Conservation (phyloP, 352 stramenopile genomes). For the Globisporangium splendens region DNA sequence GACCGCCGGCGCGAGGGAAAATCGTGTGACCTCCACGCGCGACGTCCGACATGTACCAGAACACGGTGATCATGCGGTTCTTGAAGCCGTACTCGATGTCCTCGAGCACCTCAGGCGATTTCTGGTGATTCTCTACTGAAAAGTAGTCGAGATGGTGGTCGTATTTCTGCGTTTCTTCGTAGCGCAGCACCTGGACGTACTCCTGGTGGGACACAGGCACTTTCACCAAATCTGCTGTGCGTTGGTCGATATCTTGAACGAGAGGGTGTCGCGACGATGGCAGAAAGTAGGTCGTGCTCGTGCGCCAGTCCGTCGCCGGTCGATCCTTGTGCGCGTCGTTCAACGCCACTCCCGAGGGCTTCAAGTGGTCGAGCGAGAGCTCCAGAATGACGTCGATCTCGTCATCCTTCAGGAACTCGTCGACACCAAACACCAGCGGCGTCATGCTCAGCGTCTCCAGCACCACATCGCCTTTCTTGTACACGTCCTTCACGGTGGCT, state of each 20-base stretch:
- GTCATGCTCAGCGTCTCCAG: slow-evolving; percentile 63
- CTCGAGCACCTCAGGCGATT: slow-evolving; percentile 35
- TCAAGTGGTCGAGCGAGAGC: slow-evolving; percentile 52
- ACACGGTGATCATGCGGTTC: slow-evolving; percentile 82
- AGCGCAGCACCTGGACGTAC: slow-evolving; percentile 63
- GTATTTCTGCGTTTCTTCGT: slow-evolving; percentile 67
- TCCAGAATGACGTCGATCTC: slow-evolving; percentile 70
- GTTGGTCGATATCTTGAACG: slow-evolving; percentile 52
- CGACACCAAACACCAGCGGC: slow-evolving; percentile 61
- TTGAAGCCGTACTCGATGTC: slow-evolving; percentile 56
- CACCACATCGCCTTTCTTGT: slow-evolving; percentile 35
- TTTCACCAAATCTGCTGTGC: slow-evolving; percentile 54
- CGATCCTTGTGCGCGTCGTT: slow-evolving; percentile 58
- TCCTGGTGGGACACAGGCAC: slow-evolving; percentile 60
- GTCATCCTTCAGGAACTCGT: slow-evolving; percentile 68
- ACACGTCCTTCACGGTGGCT: slow-evolving; percentile 38
- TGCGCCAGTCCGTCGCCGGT: slow-evolving; percentile 62
- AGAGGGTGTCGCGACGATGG: slow-evolving; percentile 36
- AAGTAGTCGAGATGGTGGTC: slow-evolving; percentile 71
- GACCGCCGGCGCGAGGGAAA: slow-evolving; percentile 50
- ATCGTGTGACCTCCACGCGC: slow-evolving; percentile 58
- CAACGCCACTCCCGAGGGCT: slow-evolving; percentile 48
- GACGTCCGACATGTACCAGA: slow-evolving; percentile 85
- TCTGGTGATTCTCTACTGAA: slow-evolving; percentile 27
- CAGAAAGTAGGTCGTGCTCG: slow-evolving; percentile 71